Evolutionary conservation across 108 stramenopile species (phyloP).

Genomic region (Skeletonema menzelii): DNA sequence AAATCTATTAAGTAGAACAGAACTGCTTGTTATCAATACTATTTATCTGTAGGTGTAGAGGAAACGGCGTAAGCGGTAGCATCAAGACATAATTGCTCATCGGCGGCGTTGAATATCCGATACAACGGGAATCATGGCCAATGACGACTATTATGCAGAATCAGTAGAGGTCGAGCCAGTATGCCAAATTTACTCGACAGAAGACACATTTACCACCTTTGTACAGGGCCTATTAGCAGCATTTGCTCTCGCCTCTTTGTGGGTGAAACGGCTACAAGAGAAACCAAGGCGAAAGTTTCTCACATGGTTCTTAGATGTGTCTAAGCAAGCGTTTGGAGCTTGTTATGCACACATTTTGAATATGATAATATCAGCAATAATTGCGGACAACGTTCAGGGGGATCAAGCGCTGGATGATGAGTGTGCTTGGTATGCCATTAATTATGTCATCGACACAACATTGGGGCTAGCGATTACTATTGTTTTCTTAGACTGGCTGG

Average conservation of each 20-base stretch:
- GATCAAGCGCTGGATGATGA: slow-evolving; percentile 70
- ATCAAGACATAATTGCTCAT: background rate
- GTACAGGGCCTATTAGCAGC: slow-evolving; percentile 79
- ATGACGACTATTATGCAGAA: slow-evolving; percentile 24
- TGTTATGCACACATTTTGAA: slow-evolving; percentile 90
- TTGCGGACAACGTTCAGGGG: slow-evolving; percentile 52
- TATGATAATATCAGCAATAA: slow-evolving; percentile 86
- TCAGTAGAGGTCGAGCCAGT: slow-evolving; percentile 22
- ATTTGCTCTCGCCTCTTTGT: slow-evolving; percentile 75
- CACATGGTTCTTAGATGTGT: slow-evolving; percentile 89
- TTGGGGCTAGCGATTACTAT: slow-evolving; percentile 81
- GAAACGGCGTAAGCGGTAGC: background rate
- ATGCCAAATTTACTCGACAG: slow-evolving; percentile 81
- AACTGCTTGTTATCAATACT: too few species aligned
- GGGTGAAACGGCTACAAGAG: slow-evolving; percentile 80
- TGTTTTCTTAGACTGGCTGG: slow-evolving; percentile 65
- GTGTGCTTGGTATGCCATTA: slow-evolving; percentile 93
- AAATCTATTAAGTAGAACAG: too few species aligned
- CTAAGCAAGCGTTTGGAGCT: slow-evolving; percentile 87
- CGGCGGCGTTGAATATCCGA: background rate
- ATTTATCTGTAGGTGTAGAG: background rate
- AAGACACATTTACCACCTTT: slow-evolving; percentile 81
- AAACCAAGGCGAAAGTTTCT: slow-evolving; percentile 68
- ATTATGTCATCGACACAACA: slow-evolving; percentile 86
- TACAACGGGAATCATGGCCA: slow-evolving; percentile 20